These are phyloP conservation scores for Blastocladiella britannica DNA, from an alignment of 192 early-diverging fungal genomes.

Conservation along the genomic window DNA sequence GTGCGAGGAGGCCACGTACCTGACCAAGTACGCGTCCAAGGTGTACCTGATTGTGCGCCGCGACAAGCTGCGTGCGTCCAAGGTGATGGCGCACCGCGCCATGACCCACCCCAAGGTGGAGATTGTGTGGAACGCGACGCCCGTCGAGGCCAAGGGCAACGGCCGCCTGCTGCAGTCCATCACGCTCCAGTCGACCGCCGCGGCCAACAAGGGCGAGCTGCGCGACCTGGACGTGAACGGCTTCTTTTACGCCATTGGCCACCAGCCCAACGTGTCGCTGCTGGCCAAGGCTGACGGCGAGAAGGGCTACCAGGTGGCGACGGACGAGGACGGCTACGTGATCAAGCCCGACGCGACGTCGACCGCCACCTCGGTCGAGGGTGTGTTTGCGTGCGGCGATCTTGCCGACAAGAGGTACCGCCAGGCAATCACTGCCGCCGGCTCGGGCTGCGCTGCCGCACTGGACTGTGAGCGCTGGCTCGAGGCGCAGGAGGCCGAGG, in stretches of 20 bases:
- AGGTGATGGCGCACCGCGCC: slow-evolving; percentile 87
- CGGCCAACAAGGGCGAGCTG: slow-evolving; percentile 28
- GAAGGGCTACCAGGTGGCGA: slow-evolving; percentile 43
- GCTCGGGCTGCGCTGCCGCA: slow-evolving; percentile 93
- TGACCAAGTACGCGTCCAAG: slow-evolving; percentile 90
- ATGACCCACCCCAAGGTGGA: slow-evolving; percentile 73
- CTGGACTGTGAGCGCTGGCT: slow-evolving; percentile 91
- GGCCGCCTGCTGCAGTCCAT: slow-evolving; percentile 51
- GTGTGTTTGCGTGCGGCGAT: slow-evolving; percentile 95
- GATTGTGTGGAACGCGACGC: slow-evolving; percentile 72
- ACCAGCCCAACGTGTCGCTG: slow-evolving; percentile 53
- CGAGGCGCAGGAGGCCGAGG: slow-evolving; percentile 44
- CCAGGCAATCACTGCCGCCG: slow-evolving; percentile 92
- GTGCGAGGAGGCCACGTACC: slow-evolving; percentile 85
- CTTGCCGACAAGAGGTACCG: slow-evolving; percentile 92
- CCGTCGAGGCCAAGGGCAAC: slow-evolving; percentile 71
- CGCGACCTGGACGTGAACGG: slow-evolving; percentile 59
- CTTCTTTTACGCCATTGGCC: slow-evolving; percentile 96
- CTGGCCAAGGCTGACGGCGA: slow-evolving; percentile 19
- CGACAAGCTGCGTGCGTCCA: slow-evolving; percentile 86
- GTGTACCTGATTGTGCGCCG: slow-evolving; percentile 87
- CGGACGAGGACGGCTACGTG: slow-evolving; percentile 82
- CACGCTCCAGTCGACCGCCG: slow-evolving; percentile 49
- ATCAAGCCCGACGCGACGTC: slow-evolving; percentile 53
- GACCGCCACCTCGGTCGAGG: slow-evolving; percentile 55